Conservation (phyloP, 202 grass and related monocot genomes). For the Panicum virgatum region DNA sequence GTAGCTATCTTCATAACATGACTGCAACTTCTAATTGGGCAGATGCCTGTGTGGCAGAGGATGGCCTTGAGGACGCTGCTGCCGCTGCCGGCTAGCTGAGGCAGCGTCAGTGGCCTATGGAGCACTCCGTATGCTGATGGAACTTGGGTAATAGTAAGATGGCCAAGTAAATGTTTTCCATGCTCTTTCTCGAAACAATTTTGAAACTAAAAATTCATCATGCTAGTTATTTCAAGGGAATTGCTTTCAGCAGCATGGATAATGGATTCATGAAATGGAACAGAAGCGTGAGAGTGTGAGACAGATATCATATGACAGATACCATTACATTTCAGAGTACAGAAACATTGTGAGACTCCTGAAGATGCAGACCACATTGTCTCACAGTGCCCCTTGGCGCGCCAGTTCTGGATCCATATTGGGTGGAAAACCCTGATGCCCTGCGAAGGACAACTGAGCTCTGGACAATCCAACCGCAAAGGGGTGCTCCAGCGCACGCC, state of each 20-base stretch:
- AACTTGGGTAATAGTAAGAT: background rate
- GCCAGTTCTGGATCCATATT: too few species aligned
- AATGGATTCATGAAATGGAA: background rate
- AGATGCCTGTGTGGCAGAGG: background rate
- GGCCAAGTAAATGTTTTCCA: background rate
- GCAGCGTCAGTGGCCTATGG: background rate
- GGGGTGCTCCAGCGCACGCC: too few species aligned
- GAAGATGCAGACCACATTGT: too few species aligned
- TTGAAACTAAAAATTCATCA: background rate
- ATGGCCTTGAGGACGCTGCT: background rate
- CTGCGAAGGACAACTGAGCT: too few species aligned
- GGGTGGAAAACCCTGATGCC: too few species aligned
- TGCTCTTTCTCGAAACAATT: background rate
- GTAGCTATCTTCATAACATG: too few species aligned
- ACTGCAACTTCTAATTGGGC: background rate
- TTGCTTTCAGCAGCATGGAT: background rate
- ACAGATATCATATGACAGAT: conserved; percentile 8
- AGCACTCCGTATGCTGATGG: background rate
- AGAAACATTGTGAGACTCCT: background rate
- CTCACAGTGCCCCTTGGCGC: too few species aligned
- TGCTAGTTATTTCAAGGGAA: background rate
- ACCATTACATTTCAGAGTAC: conserved; percentile 24
- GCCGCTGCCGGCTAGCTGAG: too few species aligned
- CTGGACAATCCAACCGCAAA: too few species aligned
- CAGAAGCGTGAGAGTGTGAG: background rate